Conservation (phyloP, 352 stramenopile genomes). For the Proteromonas lacertae region DNA sequence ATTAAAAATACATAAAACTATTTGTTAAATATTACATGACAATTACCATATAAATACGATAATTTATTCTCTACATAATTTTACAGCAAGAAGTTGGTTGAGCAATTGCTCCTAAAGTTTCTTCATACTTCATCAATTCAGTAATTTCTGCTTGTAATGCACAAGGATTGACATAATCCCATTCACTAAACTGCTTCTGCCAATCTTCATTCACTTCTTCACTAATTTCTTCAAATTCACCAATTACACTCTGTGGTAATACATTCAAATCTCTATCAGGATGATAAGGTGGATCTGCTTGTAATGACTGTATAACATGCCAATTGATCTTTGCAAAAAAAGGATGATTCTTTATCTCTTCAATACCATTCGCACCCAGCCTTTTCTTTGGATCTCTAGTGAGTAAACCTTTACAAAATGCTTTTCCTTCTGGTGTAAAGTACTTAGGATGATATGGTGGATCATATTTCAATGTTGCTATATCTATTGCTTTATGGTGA, state of each 20-base stretch:
- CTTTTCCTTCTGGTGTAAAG: constrained; percentile 21
- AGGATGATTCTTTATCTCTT: constrained; percentile 49
- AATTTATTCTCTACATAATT: no score
- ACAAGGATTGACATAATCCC: not conserved
- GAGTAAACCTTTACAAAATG: constrained; percentile 40
- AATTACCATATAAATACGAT: no score
- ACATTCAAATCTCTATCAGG: constrained; percentile 32
- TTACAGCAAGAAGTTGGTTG: no score
- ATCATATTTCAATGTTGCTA: constrained; percentile 33
- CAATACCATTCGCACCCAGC: constrained; percentile 33
- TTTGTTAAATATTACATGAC: no score
- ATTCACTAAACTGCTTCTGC: not conserved
- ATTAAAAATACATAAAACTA: no score
- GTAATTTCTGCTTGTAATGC: not conserved
- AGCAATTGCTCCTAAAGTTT: no score
- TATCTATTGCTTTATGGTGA: constrained; percentile 37
- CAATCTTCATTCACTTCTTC: not conserved
- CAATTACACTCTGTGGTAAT: constrained; percentile 7
- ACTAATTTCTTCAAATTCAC: constrained; percentile 1
- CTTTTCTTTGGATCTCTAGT: constrained; percentile 56
- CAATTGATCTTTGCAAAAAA: constrained; percentile 52
- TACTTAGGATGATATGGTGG: constrained; percentile 19
- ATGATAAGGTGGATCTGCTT: constrained; percentile 20
- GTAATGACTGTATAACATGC: constrained; percentile 26
- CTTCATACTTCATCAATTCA: not conserved